Conservation (phyloP, 2,329 filamentous ascomycete genomes). For the Colletotrichum chlorophyti region DNA sequence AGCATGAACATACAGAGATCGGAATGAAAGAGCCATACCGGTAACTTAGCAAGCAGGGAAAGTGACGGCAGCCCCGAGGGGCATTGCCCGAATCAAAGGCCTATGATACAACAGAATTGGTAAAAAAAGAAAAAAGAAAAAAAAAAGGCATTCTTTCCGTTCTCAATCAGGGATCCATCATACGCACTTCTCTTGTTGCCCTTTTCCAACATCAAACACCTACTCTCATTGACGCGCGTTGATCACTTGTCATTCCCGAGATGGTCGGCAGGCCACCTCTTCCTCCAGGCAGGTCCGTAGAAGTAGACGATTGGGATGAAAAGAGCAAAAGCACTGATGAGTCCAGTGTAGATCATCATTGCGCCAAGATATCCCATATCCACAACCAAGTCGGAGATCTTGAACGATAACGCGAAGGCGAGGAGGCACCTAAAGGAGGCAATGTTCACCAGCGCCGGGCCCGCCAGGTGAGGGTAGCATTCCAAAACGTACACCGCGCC, state of each 20-base stretch:
- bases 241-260: constrained; percentile 29
- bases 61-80: no score
- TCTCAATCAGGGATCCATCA: no score
- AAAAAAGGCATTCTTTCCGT: no score
- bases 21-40: no score
- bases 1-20: no score
- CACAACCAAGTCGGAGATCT: constrained; percentile 36
- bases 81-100: no score
- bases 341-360: constrained; percentile 39
- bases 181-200: no score
- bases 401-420: constrained; percentile 37
- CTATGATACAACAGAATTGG: no score
- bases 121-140: no score
- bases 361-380: constrained; percentile 35
- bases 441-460: constrained; percentile 41
- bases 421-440: constrained; percentile 38
- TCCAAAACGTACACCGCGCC: constrained; percentile 40
- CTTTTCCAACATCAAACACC: no score
- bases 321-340: constrained; percentile 37
- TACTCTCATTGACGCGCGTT: no score
- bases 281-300: constrained; percentile 20
- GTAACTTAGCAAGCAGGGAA: no score
- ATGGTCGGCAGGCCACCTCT: constrained; percentile 12
- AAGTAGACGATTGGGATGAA: constrained; percentile 37
- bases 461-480: constrained; percentile 37